Conservation (phyloP, 225 moss, liverwort and hornwort genomes). For the Rhytidiadelphus loreus region DNA sequence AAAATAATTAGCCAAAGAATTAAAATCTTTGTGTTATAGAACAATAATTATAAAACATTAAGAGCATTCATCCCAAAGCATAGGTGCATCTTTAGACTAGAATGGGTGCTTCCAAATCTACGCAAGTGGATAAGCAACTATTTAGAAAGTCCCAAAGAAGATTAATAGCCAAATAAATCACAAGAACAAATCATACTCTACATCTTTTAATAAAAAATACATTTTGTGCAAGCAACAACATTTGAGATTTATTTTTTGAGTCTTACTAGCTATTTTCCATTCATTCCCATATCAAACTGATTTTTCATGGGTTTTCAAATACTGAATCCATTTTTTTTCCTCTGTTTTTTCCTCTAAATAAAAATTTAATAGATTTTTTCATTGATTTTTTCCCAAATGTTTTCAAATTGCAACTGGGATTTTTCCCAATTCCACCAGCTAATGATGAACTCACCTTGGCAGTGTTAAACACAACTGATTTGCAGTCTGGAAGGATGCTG, state of each 20-base stretch:
- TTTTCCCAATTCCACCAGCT: neutral
- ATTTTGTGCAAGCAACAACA: too few species aligned
- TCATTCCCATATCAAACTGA: accelerated
- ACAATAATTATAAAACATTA: too few species aligned
- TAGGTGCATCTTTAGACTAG: too few species aligned
- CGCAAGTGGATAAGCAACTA: neutral
- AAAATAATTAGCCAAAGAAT: neutral
- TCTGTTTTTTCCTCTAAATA: too few species aligned
- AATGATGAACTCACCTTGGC: slow-evolving; percentile 35
- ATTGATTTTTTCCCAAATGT: accelerated
- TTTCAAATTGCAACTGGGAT: neutral
- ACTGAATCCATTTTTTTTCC: accelerated
- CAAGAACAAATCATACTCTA: neutral
- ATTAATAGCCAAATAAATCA: neutral
- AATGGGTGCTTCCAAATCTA: neutral
- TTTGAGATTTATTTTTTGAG: too few species aligned
- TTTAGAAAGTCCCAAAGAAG: neutral
- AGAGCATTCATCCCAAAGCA: neutral
- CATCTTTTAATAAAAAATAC: neutral
- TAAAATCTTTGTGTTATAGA: neutral
- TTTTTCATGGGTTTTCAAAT: too few species aligned
- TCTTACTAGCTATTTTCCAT: neutral
- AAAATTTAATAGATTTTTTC: neutral
- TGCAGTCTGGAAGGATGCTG: slow-evolving; percentile 76
- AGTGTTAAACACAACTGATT: slow-evolving; percentile 54